Base-by-base conservation (phyloP, 1,139 yeast genomes). In the Debaryomyces robertsiae region DNA sequence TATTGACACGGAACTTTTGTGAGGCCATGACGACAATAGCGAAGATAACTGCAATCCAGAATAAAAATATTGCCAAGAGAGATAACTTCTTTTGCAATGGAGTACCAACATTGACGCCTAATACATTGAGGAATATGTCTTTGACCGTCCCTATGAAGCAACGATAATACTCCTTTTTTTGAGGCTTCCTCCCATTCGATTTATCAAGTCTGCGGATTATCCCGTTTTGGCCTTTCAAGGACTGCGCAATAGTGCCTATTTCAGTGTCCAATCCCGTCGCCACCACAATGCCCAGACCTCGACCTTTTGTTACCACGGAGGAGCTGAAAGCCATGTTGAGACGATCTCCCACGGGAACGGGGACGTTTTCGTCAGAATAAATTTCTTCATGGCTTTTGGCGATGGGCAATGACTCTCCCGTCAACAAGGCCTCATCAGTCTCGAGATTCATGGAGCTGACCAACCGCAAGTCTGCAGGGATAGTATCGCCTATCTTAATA, bases 341-440 rank as follows among this genome's bases (percentile, higher is more conserved):
- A 41, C 94, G 71, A 55, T 86, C 94, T 39, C 93, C 94, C 18
- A 85, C 87, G 2, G 91, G 85, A 17, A 80, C 63, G 32, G 68
- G 70, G 9, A 43, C 46, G 2, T 47, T 38, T n/a, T 50, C 45
- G 39, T 69, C 65, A 2, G 61, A 57, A 53, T 77, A 81, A 11
- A 72, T 59, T 6, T 60, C 62, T 0, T 61, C 54, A 30, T 71
- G 75, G 43, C 74, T 70, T 58, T 86, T 86, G 23, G 73, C 63
- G n/a, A 85, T 80, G 0, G 95, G 93, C 40, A 85, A 65, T 1
- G 93, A 84, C 60, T 86, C 95, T 44, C 94, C 95, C 2, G 93
- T 85, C 43, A 85, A 72, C 39, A 85, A 67, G 6, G 94, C 91
- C 60, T 85, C 94, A 56, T 85, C 94, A 7, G 90, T 79, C 59